phyloP scores from a whole-genome alignment of 768 basidiomycete species.

The Galerina sulciceps region DNA sequence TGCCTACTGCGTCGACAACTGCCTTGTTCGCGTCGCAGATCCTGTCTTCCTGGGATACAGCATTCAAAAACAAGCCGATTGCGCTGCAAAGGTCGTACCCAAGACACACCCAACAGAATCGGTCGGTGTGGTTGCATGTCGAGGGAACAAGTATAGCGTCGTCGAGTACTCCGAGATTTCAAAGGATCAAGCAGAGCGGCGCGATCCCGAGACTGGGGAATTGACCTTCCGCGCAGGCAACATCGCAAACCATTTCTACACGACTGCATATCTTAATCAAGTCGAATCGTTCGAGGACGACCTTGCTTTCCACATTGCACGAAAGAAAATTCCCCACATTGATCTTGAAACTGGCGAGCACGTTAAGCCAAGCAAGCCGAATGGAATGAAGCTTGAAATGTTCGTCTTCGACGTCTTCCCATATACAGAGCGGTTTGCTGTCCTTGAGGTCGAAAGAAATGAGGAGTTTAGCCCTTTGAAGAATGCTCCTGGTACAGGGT shows the following conservation, averaged over 20 bases:
- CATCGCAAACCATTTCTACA: slow-evolving; percentile 99
- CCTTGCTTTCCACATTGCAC: slow-evolving; percentile 96
- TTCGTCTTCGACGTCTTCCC: slow-evolving; percentile 99
- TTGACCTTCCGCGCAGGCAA: slow-evolving; percentile 93
- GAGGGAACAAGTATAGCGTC: slow-evolving; percentile 85
- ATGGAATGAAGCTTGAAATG: slow-evolving; percentile 98
- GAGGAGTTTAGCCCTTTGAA: slow-evolving; percentile 98
- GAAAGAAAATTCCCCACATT: slow-evolving; percentile 93
- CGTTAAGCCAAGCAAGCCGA: slow-evolving; percentile 87
- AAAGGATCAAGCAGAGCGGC: slow-evolving; percentile 81
- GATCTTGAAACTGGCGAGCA: slow-evolving; percentile 67
- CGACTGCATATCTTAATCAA: slow-evolving; percentile 76
- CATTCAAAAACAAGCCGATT: slow-evolving; percentile 86
- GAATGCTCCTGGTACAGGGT: slow-evolving; percentile 91
- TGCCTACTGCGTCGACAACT: slow-evolving; percentile 98
- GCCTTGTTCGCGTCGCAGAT: slow-evolving; percentile 95
- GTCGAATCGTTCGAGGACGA: slow-evolving; percentile 84
- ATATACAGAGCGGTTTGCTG: slow-evolving; percentile 79
- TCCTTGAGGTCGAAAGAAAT: slow-evolving; percentile 84
- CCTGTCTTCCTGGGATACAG: slow-evolving; percentile 97
- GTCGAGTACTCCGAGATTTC: slow-evolving; percentile 98
- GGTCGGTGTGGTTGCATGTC: slow-evolving; percentile 91
- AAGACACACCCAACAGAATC: slow-evolving; percentile 87
- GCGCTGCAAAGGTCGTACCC: slow-evolving; percentile 95
- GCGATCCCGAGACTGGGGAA: slow-evolving; percentile 69